phyloP scores from a whole-genome alignment of 106 monocot species.

The Acorus gramineus region DNA sequence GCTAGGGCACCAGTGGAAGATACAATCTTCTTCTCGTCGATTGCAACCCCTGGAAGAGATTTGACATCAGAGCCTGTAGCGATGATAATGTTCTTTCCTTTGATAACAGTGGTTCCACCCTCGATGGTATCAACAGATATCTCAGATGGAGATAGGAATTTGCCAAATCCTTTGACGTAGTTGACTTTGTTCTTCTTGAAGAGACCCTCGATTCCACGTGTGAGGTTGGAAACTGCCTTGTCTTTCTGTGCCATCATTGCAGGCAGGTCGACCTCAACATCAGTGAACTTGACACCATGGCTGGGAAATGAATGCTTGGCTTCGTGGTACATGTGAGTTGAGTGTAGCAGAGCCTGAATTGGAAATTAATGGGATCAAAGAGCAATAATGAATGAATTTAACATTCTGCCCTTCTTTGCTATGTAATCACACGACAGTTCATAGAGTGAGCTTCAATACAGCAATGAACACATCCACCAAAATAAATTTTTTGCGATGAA shows the following conservation, averaged over 20 bases:
- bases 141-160: no score
- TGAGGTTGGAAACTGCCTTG: not conserved
- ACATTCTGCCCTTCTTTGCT: no score
- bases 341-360: no score
- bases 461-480: no score
- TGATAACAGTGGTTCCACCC: not conserved
- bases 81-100: not conserved
- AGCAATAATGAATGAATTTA: no score
- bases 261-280: no score
- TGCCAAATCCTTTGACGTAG: not conserved
- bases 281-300: not conserved
- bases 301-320: no score
- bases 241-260: not conserved
- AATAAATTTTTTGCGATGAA: no score
- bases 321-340: no score
- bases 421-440: no score
- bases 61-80: not conserved
- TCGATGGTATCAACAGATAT: not conserved
- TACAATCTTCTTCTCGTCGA: not conserved
- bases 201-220: not conserved
- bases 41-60: not conserved
- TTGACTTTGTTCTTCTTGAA: slow-evolving; percentile 3
- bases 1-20: not conserved
- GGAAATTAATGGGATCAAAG: no score
- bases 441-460: no score